Evolutionary conservation across 1,139 yeast genomes (phyloP).

Genomic region (Blastobotrys petasosporus): DNA sequence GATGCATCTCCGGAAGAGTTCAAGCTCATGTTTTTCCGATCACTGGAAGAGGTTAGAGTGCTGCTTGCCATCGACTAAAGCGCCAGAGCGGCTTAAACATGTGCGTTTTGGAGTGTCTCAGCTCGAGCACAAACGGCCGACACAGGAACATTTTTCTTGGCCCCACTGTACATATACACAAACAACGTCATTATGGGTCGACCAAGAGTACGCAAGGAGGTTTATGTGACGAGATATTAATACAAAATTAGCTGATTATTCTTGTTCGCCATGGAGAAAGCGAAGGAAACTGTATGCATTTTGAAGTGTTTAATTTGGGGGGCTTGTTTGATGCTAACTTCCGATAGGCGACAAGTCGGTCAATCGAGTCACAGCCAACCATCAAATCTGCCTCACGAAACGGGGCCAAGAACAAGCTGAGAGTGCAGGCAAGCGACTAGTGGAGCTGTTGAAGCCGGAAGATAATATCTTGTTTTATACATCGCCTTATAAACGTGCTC

Average conservation of each 20-base stretch:
- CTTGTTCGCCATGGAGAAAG: conserved; percentile 88
- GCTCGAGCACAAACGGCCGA: too few relatives aligned
- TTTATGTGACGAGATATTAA: neutral
- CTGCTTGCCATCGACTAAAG: conserved; percentile 19
- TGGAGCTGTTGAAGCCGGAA: conserved; percentile 45
- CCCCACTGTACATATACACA: neutral
- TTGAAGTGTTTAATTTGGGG: neutral
- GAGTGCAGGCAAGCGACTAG: conserved; percentile 58
- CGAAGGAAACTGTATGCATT: conserved; percentile 58
- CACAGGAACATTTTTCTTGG: too few relatives aligned
- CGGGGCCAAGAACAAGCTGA: conserved; percentile 58
- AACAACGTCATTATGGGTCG: conserved; percentile 41
- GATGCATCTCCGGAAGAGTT: conserved; percentile 19
- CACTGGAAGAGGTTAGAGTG: conserved; percentile 30
- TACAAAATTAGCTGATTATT: conserved; percentile 49
- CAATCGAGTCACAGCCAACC: conserved; percentile 71
- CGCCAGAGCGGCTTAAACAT: neutral
- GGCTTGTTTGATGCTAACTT: too few relatives aligned
- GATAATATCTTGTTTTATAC: conserved; percentile 61
- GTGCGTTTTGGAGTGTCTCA: too few relatives aligned
- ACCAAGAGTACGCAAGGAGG: conserved; percentile 47
- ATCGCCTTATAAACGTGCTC: conserved; percentile 75
- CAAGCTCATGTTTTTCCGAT: conserved; percentile 25
- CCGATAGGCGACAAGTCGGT: conserved; percentile 64
- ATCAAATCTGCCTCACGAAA: conserved; percentile 62